A percentile compares a stretch with the other conserved stretches of the same genome.
phyloP scores from a whole-genome alignment of 495 filamentous ascomycete species.

The Darksidea phi region DNA sequence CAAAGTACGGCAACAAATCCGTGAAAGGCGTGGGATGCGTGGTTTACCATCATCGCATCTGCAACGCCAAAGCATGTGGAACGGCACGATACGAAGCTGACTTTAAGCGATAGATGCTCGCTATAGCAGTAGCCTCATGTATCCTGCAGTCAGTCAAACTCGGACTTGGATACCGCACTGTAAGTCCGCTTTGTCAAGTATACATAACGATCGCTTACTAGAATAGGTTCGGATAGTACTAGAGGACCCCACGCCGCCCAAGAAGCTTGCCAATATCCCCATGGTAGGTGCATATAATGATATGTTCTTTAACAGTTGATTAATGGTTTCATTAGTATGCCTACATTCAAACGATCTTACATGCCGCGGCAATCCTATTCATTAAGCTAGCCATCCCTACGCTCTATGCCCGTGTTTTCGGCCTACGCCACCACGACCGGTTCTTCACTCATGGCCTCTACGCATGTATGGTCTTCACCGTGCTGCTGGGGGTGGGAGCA shows the following conservation, averaged over 20 bases:
- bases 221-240: neutral
- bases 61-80: neutral
- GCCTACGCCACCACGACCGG: neutral
- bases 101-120: neutral
- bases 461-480: neutral
- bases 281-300: neutral
- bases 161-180: neutral
- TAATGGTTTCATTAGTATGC: neutral
- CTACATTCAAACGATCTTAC: neutral
- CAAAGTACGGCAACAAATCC: neutral
- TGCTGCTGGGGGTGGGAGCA: neutral
- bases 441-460: neutral
- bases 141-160: neutral
- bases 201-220: no score
- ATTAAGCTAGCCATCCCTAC: neutral
- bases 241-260: neutral
- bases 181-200: neutral
- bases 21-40: neutral
- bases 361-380: neutral
- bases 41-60: neutral
- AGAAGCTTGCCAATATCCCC: neutral
- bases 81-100: neutral
- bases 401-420: neutral
- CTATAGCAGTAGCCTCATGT: neutral
- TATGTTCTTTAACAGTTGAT: neutral